Percentiles rank a stretch among this genome's conserved stretches.
Conservation (phyloP, 208 protist genomes). For the Entamoeba invadens region DNA sequence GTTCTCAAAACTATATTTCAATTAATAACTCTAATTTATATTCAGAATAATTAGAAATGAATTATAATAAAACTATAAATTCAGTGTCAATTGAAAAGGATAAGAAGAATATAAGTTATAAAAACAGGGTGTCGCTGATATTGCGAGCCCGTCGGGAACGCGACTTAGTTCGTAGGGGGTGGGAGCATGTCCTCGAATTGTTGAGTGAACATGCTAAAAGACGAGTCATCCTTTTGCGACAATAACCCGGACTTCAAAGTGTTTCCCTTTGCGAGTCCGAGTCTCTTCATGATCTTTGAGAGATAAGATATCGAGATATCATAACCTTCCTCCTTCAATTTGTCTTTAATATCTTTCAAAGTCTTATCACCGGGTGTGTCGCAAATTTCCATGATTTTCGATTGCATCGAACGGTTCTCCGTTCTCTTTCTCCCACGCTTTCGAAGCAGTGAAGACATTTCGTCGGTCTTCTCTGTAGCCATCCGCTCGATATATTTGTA, state of each 20-base stretch:
- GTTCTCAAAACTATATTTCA: too few species aligned
- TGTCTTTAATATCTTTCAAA: neutral
- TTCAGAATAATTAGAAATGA: too few species aligned
- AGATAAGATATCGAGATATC: neutral
- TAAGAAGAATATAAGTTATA: too few species aligned
- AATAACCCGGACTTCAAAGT: too few species aligned
- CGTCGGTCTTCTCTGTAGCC: neutral
- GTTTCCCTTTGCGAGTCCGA: neutral
- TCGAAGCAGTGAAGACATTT: neutral
- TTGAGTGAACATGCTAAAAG: neutral
- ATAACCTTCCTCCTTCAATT: neutral
- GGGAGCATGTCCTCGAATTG: neutral
- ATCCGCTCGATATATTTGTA: neutral
- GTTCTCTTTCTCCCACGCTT: neutral
- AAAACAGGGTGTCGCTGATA: too few species aligned
- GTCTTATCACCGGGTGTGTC: neutral
- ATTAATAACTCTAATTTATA: too few species aligned
- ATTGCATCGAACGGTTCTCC: neutral
- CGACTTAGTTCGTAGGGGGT: neutral
- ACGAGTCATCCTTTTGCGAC: too few species aligned
- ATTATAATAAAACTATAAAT: too few species aligned
- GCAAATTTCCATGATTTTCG: neutral
- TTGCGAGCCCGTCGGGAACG: too few species aligned
- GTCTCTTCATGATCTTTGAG: neutral
- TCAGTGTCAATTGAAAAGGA: too few species aligned